Base-by-base conservation (phyloP, 2,329 filamentous ascomycete species). In the Paracoccidioides brasiliensis region DNA sequence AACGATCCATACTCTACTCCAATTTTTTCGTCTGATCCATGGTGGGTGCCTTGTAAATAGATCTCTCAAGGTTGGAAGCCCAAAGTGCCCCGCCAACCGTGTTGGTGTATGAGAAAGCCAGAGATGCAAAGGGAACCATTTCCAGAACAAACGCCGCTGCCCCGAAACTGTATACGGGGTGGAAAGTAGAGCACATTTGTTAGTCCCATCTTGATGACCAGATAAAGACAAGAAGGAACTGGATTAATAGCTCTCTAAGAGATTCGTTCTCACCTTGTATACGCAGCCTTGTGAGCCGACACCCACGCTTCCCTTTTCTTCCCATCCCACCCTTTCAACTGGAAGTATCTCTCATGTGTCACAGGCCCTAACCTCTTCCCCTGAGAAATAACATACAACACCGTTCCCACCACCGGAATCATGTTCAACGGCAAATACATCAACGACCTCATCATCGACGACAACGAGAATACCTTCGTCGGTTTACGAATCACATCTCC, bases 341-440 rank as follows among this genome's bases (percentile, higher is more conserved):
- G 88, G 69, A 95, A 96, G 72, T 95, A 96, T 72, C 93, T 69
- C 3, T 70, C 67, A 65, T 81, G 78, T 41, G 76, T 74, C 0
- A 73, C 73, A 43, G 81, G 80, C 2, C 78, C 81, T 32, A 73
- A 67, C 56, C 74, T 75, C 63, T 69, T 70, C 70, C 85, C 86
- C 70, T 95, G 89, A 14, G 94, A 68, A 33, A 86, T 68, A 38
- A 96, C 79, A 69, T 95, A 97, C 4, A 90, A 74, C 6, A 83
- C 74, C 0, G 90, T 95, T 5, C 91, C 91, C 15, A 95, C 81
- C 0, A 96, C 79, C 0, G 91, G 91, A 53, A 97, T 90, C 67
- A 95, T 90, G 74, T 96, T 97, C 58, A 97, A 78, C 9, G 91
- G 90, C 44, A 95, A 76, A 67, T 94, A 93, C 73, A 96, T 80